phyloP scores from a whole-genome alignment of 345 rosid genomes.

The Jatropha curcas region DNA sequence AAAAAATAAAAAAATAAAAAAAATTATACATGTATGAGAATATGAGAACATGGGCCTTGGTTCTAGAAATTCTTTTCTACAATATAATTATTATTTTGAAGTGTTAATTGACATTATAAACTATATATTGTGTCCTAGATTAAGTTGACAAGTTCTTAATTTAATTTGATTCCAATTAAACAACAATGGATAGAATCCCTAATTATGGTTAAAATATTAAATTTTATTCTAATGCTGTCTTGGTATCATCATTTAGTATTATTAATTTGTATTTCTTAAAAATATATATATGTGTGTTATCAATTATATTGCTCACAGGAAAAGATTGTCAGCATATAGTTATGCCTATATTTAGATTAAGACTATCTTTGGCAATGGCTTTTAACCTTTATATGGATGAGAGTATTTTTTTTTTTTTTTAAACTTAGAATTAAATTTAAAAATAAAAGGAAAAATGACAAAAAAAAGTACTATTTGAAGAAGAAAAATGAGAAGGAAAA shows the following conservation, averaged over 20 bases:
- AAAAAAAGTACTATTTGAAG: no score
- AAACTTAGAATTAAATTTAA: no score
- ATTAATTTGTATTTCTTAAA: no score
- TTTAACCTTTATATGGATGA: no score
- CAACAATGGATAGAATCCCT: neutral
- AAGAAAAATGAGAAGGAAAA: no score
- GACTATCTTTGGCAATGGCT: no score
- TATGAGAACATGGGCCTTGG: conserved; percentile 26
- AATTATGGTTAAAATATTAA: neutral
- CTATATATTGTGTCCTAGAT: conserved; percentile 10
- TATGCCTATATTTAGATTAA: neutral
- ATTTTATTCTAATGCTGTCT: neutral
- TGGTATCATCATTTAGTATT: neutral
- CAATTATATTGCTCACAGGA: neutral
- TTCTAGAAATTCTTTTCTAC: conserved; percentile 4
- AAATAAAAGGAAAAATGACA: neutral
- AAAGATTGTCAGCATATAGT: neutral
- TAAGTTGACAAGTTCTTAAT: neutral
- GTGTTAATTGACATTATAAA: neutral
- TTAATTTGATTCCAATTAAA: neutral
- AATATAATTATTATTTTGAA: neutral
- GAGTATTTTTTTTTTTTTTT: no score
- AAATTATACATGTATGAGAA: conserved; percentile 3
- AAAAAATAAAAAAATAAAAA: no score
- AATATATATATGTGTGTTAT: no score